Conservation (phyloP, 305 asterid genomes). For the Ilex paraguariensis region DNA sequence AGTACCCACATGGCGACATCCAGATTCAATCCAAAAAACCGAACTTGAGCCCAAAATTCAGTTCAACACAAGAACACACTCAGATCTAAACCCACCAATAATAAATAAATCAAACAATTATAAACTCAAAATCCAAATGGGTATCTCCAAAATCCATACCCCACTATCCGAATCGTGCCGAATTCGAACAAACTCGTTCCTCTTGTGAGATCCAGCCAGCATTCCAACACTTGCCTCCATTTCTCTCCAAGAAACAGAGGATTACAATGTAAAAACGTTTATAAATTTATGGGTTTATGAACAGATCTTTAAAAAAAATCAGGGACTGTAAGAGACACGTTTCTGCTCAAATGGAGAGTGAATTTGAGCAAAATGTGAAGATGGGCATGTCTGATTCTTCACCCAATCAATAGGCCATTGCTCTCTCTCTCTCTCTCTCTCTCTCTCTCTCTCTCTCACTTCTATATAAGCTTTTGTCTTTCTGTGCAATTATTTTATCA, state of each 20-base stretch:
- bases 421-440: no score
- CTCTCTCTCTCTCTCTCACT: constrained; percentile 13
- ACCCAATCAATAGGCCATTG: constrained; percentile 29
- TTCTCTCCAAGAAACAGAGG: not conserved
- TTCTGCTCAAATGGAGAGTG: not conserved
- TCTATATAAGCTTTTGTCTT: constrained; percentile 17
- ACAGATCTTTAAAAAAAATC: not conserved
- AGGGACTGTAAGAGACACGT: not conserved
- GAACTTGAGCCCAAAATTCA: constrained; percentile 10
- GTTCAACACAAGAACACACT: not conserved
- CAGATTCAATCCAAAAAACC: not conserved
- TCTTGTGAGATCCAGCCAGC: constrained; percentile 6
- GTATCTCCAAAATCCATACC: constrained; percentile 12
- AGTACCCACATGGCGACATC: no score
- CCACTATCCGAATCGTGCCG: constrained; percentile 27
- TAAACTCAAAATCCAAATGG: no score
- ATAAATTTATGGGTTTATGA: not conserved
- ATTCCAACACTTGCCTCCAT: constrained; percentile 4
- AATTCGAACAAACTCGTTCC: constrained; percentile 12
- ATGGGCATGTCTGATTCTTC: constrained; percentile 4
- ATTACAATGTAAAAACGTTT: not conserved
- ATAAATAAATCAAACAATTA: not conserved
- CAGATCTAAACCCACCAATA: constrained; percentile 9
- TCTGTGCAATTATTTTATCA: constrained; percentile 6
- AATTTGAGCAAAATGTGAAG: not conserved